Base-by-base conservation (phyloP, 2,329 filamentous ascomycete species). In the Cladophialophora psammophila region DNA sequence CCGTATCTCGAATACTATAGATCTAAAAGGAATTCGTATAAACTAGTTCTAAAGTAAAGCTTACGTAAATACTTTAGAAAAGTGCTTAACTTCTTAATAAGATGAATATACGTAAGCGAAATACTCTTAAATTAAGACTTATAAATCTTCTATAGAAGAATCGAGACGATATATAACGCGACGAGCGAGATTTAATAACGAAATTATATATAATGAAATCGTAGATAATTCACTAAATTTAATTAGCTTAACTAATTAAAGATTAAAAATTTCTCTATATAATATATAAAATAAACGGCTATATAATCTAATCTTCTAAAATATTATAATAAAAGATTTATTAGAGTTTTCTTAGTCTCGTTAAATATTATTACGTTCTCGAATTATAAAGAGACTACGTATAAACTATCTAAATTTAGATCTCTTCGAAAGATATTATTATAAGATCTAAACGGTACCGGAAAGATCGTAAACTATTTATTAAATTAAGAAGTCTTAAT, bases 171-270 rank as follows among this genome's bases (percentile, higher is more conserved):
- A 59, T 34, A 18, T 34, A 31, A 59, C 36, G 18, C 38, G 38
- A 5, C 13, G 35, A 20, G 10, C 10, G 20, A 18, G 36, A 12
- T 3, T 8, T 2, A 18, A 38, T 13, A 12, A 6, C 10, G 36
- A 59, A 13, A 32, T 59, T 45, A 32, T 59, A 20, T 59, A 32
- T 32, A 32, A 45, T 13, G 20, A 9, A 5, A 48, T 59, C 26
- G 26, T 3, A 3, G n/a, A 56, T 6, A 10, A 38, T 38, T n/a
- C n/a, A 7, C 20, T 6, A 32, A 15, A 34, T 26, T 15, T 8
- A 8, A n/a, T n/a, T n/a, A n/a, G n/a, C n/a, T n/a, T n/a, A n/a
- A 58, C 36, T 58, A 58, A 58, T 58, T 32, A 58, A 6, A 58
- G 38, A 9, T 3, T 10, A 4, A 4, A 5, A 59, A 42, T 59